Percentiles rank a stretch among this genome's conserved stretches.
These are phyloP conservation scores for Phytophthora sojae DNA, from an alignment of 352 stramenopile species.

Conservation along the genomic window DNA sequence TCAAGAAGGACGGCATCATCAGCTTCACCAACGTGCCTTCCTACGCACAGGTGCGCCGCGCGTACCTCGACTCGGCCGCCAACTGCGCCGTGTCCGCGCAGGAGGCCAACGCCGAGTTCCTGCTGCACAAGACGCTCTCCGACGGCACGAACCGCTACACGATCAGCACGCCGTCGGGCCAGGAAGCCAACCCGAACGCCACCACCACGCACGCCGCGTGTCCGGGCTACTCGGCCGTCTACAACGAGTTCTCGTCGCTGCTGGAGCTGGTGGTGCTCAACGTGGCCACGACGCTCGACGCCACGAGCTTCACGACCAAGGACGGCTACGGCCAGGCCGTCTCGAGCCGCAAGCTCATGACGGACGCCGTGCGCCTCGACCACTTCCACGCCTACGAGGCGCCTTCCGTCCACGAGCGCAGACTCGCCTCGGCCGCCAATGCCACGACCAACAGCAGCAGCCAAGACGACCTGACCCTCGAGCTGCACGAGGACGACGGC, in stretches of 20 bases:
- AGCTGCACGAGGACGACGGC: conserved; percentile 66
- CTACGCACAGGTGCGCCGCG: conserved; percentile 48
- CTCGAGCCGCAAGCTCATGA: conserved; percentile 59
- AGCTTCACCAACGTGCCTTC: conserved; percentile 66
- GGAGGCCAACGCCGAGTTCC: conserved; percentile 43
- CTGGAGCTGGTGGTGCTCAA: conserved; percentile 57
- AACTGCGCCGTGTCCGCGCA: conserved; percentile 54
- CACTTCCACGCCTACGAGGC: conserved; percentile 72
- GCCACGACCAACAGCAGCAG: not conserved
- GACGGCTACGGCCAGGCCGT: conserved; percentile 48
- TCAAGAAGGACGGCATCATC: conserved; percentile 78
- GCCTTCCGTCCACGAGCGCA: conserved; percentile 29
- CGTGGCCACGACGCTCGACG: conserved; percentile 53
- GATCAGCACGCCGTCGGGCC: conserved; percentile 65
- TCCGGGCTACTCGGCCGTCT: conserved; percentile 48
- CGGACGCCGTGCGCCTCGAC: conserved; percentile 62
- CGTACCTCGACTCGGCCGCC: conserved; percentile 59
- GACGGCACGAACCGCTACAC: conserved; percentile 78
- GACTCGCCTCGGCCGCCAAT: conserved; percentile 10
- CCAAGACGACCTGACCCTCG: conserved; percentile 51
- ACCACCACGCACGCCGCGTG: conserved; percentile 44
- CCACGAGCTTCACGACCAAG: conserved; percentile 48
- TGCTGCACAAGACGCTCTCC: conserved; percentile 63
- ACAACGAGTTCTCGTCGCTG: conserved; percentile 52
- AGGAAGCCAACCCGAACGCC: conserved; percentile 37